Conservation (phyloP, 352 stramenopile species). For the Pythium angustatum region DNA sequence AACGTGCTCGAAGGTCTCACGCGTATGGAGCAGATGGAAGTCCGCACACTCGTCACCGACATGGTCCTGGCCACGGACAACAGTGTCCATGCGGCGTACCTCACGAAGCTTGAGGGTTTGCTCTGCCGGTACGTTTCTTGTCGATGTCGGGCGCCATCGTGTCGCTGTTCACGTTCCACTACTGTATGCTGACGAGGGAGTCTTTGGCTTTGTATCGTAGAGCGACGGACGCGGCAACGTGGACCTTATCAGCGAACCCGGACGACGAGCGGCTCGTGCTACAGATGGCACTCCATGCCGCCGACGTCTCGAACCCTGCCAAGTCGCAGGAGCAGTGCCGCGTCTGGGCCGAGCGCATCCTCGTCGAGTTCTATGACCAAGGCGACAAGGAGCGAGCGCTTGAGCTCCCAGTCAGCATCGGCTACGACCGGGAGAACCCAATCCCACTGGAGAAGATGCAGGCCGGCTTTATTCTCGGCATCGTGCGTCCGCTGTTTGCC, state of each 20-base stretch:
- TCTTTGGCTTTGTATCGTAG: background rate
- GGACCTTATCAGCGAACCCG: constrained; percentile 48
- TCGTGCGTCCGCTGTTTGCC: constrained; percentile 81
- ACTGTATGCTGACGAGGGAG: too few species aligned
- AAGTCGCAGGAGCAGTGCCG: constrained; percentile 78
- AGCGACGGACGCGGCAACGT: constrained; percentile 37
- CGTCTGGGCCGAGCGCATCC: constrained; percentile 89
- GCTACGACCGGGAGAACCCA: constrained; percentile 88
- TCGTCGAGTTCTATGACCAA: constrained; percentile 94
- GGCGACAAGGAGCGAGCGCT: constrained; percentile 93
- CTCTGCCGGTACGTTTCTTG: constrained; percentile 41
- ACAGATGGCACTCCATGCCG: constrained; percentile 84
- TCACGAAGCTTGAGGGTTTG: constrained; percentile 77
- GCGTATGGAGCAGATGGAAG: constrained; percentile 75
- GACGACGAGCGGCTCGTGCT: constrained; percentile 76
- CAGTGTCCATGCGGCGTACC: constrained; percentile 76
- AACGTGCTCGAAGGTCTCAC: constrained; percentile 77
- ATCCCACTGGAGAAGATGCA: constrained; percentile 90
- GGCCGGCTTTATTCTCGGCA: constrained; percentile 93
- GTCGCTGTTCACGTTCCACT: background rate
- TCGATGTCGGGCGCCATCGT: background rate
- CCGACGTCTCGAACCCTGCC: constrained; percentile 94
- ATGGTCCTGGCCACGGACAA: constrained; percentile 91
- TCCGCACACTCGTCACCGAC: constrained; percentile 77
- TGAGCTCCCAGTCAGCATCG: constrained; percentile 83